phyloP scores from a whole-genome alignment of 2,329 filamentous ascomycete species.

The Uncinocarpus reesii region DNA sequence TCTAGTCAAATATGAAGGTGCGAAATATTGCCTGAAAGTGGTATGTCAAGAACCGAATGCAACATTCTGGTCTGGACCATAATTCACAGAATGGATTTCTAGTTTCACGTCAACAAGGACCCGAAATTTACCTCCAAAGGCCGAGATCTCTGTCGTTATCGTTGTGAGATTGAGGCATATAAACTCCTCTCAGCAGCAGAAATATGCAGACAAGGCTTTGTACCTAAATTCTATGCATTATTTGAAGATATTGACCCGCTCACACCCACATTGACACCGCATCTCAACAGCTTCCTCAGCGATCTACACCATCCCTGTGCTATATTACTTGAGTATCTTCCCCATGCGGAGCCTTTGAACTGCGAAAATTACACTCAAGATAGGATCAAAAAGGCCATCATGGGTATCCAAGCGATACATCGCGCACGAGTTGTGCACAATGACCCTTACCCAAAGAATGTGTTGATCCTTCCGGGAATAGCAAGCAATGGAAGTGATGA shows the following conservation, averaged over 20 bases:
- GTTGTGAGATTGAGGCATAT: conserved; percentile 12
- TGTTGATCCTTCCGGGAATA: conserved; percentile 7
- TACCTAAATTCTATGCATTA: conserved; percentile 10
- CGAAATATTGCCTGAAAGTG: conserved; percentile 12
- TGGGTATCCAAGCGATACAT: conserved; percentile 8
- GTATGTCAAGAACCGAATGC: conserved; percentile 2
- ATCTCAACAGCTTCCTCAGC: conserved; percentile 5
- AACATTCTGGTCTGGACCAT: not conserved
- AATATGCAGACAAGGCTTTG: conserved; percentile 9
- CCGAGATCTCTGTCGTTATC: conserved; percentile 11
- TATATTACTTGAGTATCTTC: conserved; percentile 12
- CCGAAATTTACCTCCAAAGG: conserved; percentile 8
- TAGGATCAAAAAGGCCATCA: conserved; percentile 7
- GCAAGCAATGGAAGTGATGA: conserved; percentile 6
- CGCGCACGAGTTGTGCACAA: conserved; percentile 7
- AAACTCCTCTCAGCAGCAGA: conserved; percentile 5
- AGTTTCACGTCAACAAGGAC: conserved; percentile 12
- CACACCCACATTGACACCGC: conserved; percentile 1
- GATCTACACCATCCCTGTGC: conserved; percentile 6
- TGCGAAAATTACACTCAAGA: conserved; percentile 7
- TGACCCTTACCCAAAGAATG: conserved; percentile 13
- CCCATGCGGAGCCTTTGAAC: conserved; percentile 4
- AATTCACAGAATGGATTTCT: conserved; percentile 7
- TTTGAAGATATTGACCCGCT: conserved; percentile 10
- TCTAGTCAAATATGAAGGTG: conserved; percentile 7